These are phyloP conservation scores for Gaeumannomyces tritici DNA, from an alignment of 2,329 filamentous ascomycete genomes.

Conservation along the genomic window DNA sequence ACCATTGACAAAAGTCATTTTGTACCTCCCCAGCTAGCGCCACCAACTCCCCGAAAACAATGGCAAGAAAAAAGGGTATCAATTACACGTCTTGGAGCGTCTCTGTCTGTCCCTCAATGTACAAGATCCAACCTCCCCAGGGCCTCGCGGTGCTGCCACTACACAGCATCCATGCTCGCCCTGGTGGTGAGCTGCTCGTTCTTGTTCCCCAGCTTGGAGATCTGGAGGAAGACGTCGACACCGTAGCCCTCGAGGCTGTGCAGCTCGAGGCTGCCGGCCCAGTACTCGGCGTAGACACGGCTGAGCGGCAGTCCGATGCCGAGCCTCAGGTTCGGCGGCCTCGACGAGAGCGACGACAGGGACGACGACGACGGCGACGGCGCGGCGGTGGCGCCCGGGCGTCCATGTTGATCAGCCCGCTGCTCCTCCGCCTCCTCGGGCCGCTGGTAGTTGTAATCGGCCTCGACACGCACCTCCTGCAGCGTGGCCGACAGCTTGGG, in stretches of 20 bases:
- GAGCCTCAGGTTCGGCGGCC: conserved; percentile 77
- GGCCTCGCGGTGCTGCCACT: conserved; percentile 11
- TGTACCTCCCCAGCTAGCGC: no score
- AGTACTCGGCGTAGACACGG: conserved; percentile 93
- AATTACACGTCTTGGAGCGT: neutral
- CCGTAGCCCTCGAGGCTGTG: conserved; percentile 94
- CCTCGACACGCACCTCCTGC: conserved; percentile 63
- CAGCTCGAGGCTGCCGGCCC: conserved; percentile 84
- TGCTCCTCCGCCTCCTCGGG: conserved; percentile 10
- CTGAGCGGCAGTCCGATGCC: conserved; percentile 93
- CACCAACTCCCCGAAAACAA: no score
- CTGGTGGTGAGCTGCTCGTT: conserved; percentile 84
- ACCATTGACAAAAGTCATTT: neutral
- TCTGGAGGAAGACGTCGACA: conserved; percentile 90
- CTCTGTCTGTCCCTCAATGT: neutral
- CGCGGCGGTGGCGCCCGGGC: conserved; percentile 5
- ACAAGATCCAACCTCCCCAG: neutral
- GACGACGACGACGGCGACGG: conserved; percentile 37
- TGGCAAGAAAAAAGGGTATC: neutral
- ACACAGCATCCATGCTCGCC: conserved; percentile 70
- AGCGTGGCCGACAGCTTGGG: conserved; percentile 89
- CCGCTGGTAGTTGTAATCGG: neutral
- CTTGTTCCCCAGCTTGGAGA: conserved; percentile 94
- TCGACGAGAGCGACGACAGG: conserved; percentile 67
- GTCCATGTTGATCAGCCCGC: no score